Percentiles rank a stretch among this genome's conserved stretches.
phyloP scores from a whole-genome alignment of 2,329 filamentous ascomycete species.

The Apiospora pterosperma region DNA sequence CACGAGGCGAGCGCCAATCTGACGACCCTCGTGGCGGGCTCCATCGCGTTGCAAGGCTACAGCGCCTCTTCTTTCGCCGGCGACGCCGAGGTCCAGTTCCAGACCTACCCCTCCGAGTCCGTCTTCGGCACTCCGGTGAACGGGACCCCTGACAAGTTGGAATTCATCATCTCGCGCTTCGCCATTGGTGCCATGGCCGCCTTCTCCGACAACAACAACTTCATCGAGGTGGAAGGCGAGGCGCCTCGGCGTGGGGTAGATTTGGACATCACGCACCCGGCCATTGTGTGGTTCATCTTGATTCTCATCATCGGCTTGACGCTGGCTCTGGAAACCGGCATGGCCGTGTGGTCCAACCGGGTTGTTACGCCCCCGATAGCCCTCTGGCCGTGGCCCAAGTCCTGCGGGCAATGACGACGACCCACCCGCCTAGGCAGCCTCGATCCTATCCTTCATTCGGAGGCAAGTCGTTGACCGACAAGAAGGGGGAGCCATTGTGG shows the following conservation, averaged over 20 bases:
- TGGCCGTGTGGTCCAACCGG: slow-evolving; percentile 7
- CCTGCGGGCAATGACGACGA: neutral
- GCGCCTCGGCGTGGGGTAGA: slow-evolving; percentile 17
- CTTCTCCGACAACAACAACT: slow-evolving; percentile 26
- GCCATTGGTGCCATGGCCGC: slow-evolving; percentile 32
- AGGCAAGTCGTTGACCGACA: neutral
- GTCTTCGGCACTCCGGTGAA: slow-evolving; percentile 30
- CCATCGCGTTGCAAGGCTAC: slow-evolving; percentile 40
- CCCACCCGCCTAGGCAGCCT: neutral
- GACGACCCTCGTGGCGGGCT: slow-evolving; percentile 28
- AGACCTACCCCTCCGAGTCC: slow-evolving; percentile 40
- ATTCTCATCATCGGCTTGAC: neutral
- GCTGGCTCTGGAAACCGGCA: slow-evolving; percentile 1
- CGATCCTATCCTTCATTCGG: neutral
- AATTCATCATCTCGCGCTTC: slow-evolving; percentile 31
- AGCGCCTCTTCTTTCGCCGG: slow-evolving; percentile 17
- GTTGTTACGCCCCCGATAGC: slow-evolving; percentile 4
- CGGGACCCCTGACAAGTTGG: slow-evolving; percentile 32
- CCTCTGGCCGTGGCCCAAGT: slow-evolving; percentile 1
- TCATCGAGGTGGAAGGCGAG: slow-evolving; percentile 22
- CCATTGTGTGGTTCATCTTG: neutral
- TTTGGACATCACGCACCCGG: slow-evolving; percentile 1
- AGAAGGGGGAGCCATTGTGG: slow-evolving; percentile 3
- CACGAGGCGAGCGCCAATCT: slow-evolving; percentile 32
- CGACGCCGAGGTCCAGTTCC: slow-evolving; percentile 26